Base-by-base conservation (phyloP, 2,329 filamentous ascomycete genomes). In the Fusarium sp. region DNA sequence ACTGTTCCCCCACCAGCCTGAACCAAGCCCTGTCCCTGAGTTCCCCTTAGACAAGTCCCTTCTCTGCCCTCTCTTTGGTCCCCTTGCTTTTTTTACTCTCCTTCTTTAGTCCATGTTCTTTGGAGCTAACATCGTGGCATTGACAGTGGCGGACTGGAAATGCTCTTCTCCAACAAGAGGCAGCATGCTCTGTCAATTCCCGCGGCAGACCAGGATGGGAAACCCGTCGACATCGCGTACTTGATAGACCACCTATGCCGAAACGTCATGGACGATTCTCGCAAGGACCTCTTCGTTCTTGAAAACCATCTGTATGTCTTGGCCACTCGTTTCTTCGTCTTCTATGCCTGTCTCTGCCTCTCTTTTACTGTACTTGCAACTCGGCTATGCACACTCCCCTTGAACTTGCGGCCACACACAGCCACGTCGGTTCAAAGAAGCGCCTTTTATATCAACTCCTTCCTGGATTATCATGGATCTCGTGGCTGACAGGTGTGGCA, bases 231-330 rank as follows among this genome's bases (percentile, higher is more conserved):
- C 53, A 88, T 98, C 56, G 89, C 88, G 32, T 93, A 87, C 78
- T 87, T 99, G 58, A 91, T 98, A 72, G 81, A 87, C 55, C 86
- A 97, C 80, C 88, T 98, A 13, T 94, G 93, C 80, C 83, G 92
- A 37, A 87, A 94, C 72, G 81, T 93, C 57, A 97, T 98, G 93
- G 92, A 90, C 73, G 94, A 98, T 80, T 86, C 86, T 25, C 87
- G 95, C 60, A 92, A 92, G 78, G 95, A 98, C 61, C 85, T 98
- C 60, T 98, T 99, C 77, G 89, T 98, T 34, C 85, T 97, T 23
- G 93, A 97, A 69, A 89, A 87, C 74, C 90, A 94, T 75, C 91
- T 98, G 95, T 98, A 88, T 79, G 93, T 88, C 55, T 73, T 66
- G 63, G 46, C 46, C 63, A 55, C 48, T 51, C 47, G 45, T 45